Evolutionary conservation across 2,329 filamentous ascomycete genomes (phyloP).

Genomic region (Epichloe uncinata): DNA sequence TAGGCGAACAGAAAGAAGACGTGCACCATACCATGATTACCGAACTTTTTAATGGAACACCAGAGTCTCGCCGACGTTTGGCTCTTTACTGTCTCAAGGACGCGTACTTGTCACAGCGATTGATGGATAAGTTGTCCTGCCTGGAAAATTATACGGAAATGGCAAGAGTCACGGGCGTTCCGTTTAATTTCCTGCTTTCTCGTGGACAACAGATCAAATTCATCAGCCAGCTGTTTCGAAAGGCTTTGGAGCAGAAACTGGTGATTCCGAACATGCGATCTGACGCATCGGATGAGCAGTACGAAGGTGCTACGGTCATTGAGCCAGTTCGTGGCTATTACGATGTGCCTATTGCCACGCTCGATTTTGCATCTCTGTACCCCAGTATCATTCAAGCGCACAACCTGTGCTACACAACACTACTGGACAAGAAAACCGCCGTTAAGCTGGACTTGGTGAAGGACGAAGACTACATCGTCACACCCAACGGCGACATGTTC

Average conservation of each 20-base stretch:
- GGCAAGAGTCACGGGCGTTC: constrained; percentile 97
- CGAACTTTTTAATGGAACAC: constrained; percentile 90
- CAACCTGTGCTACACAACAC: constrained; percentile 93
- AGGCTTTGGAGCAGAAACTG: constrained; percentile 82
- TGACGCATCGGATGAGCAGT: constrained; percentile 69
- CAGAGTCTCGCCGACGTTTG: constrained; percentile 78
- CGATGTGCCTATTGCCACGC: constrained; percentile 84
- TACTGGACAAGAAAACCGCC: constrained; percentile 58
- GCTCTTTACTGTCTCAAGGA: constrained; percentile 97
- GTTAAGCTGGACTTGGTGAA: constrained; percentile 67
- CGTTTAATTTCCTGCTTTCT: constrained; percentile 86
- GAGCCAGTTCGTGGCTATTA: constrained; percentile 91
- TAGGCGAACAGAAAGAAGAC: constrained; percentile 96
- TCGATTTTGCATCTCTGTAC: constrained; percentile 97
- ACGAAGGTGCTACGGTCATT: constrained; percentile 96
- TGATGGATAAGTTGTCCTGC: constrained; percentile 97
- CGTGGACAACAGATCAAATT: constrained; percentile 96
- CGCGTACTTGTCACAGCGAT: constrained; percentile 81
- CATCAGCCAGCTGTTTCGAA: constrained; percentile 91
- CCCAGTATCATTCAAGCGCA: constrained; percentile 98
- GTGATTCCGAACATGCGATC: constrained; percentile 79
- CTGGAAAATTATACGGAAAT: constrained; percentile 99
- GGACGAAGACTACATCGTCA: constrained; percentile 92
- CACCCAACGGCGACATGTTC: constrained; percentile 88
- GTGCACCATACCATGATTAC: constrained; percentile 99